Percentiles rank a stretch among this genome's conserved stretches.
Conservation (phyloP, 176 grass and related monocot genomes). For the Zoysia pacifica region DNA sequence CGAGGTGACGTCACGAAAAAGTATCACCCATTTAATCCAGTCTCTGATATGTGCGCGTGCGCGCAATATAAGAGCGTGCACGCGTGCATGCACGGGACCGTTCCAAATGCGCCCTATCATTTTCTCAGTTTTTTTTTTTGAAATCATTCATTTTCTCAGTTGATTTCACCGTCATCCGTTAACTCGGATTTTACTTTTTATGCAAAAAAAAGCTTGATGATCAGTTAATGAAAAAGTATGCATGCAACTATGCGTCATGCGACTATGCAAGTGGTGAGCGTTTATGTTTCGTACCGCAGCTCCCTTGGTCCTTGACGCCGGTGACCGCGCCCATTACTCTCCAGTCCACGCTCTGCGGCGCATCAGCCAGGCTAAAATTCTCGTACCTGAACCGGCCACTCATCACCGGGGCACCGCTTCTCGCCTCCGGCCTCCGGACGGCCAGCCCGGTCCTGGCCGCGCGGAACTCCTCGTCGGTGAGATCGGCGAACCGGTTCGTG, state of each 20-base stretch:
- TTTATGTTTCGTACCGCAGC: constrained; percentile 46
- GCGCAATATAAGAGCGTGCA: neutral
- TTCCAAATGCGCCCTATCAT: neutral
- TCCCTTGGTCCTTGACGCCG: constrained; percentile 69
- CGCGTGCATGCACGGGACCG: neutral
- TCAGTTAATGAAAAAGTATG: no score
- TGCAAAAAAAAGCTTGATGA: no score
- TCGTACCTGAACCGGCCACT: constrained; percentile 50
- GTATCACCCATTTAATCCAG: neutral
- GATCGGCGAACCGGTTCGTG: constrained; percentile 64
- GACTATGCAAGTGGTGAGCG: neutral
- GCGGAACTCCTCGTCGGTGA: constrained; percentile 66
- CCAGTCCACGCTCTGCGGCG: constrained; percentile 53
- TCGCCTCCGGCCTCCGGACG: no score
- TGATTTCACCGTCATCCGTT: neutral
- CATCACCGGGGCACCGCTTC: neutral
- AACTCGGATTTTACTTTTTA: no score
- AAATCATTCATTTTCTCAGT: neutral
- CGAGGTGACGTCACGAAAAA: neutral
- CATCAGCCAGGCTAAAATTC: constrained; percentile 47
- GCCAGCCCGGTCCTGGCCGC: constrained; percentile 35
- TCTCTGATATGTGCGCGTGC: no score
- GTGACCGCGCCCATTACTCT: constrained; percentile 60
- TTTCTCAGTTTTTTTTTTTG: neutral
- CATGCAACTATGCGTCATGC: neutral